Percentiles rank a stretch among this genome's conserved stretches.
These are phyloP conservation scores for Hypoxylon lienhwacheense DNA, from an alignment of 495 filamentous ascomycete species.

Conservation along the genomic window DNA sequence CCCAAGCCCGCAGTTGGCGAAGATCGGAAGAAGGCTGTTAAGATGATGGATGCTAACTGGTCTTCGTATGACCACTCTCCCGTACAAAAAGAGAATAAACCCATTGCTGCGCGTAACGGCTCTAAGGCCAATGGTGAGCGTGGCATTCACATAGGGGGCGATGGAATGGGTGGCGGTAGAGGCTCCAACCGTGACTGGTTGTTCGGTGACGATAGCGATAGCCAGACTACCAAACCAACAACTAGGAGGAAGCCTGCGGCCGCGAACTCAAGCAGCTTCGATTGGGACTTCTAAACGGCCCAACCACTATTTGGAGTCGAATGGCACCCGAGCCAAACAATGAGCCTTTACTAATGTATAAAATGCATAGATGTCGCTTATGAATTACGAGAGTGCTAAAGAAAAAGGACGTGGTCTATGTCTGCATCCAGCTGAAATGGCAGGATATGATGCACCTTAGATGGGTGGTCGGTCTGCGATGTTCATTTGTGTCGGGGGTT, in stretches of 20 bases:
- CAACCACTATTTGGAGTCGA: constrained; percentile 39
- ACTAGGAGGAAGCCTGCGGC: constrained; percentile 43
- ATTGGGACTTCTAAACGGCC: constrained; percentile 58
- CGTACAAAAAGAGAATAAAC: constrained; percentile 51
- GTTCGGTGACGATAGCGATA: constrained; percentile 59
- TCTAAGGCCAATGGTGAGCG: constrained; percentile 37
- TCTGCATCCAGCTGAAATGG: constrained; percentile 13
- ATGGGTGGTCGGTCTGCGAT: background rate
- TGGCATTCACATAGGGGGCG: constrained; percentile 63
- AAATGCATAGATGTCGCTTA: constrained; percentile 37
- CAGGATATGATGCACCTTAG: constrained; percentile 9
- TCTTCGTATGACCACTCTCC: constrained; percentile 64
- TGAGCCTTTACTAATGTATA: constrained; percentile 14
- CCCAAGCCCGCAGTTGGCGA: constrained; percentile 43
- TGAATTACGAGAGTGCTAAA: constrained; percentile 39
- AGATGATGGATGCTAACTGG: constrained; percentile 72
- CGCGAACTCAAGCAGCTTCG: constrained; percentile 44
- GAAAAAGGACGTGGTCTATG: constrained; percentile 27
- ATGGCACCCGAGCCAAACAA: constrained; percentile 17
- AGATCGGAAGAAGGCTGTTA: constrained; percentile 61
- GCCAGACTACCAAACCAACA: constrained; percentile 31
- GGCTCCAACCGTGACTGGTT: constrained; percentile 62
- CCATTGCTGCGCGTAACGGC: constrained; percentile 37
- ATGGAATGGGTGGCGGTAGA: constrained; percentile 76
- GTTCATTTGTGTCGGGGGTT: constrained; percentile 6